Evolutionary conservation across 2,329 filamentous ascomycete genomes (phyloP), one percentile per base, ranked within the genome.

Genomic region (Venturia nashicola): DNA sequence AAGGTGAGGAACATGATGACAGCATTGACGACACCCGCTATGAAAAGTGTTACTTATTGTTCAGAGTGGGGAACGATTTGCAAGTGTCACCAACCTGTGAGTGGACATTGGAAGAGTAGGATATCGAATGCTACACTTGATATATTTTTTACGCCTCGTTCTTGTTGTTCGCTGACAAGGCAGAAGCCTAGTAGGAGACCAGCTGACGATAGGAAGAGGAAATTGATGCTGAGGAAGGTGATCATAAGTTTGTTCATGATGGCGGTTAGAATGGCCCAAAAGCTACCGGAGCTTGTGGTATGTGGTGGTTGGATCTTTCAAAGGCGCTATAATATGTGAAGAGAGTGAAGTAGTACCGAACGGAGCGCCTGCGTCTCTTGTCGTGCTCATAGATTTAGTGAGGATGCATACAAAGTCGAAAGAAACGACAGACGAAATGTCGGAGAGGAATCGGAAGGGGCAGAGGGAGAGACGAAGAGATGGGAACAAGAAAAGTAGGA

Each of bases 1-100:
- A 91, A 91, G 32, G 86, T 85, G 69, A 84, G 71, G 73, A 93
- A 85, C 72, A 91, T 83, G 70, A 92, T 78, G 70, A 86, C 79
- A 66, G 86, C 83, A 73, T 92, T 92, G 71, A 81, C 85, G 67
- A 92, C 84, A 65, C 86, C 87, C 62, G 86, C 88, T 83, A 67
- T 61, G 46, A 57, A 64, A 61, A 42, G 2, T 65, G 55, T 59
- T 43, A 60, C 7, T 42, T 40, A 27, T 51, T 61, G 27, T 40
- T 65, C 32, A 12, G 36, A 32, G 18, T 42, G 27, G 5, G 5
- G 5, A 12, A n/a, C 23, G 61, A n/a, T 16, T 14, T 48, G 23
- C 18, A 59, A 39, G 27, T 23, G 8, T 36, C n/a, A 42, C 63
- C 42, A 64, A 65, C 82, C 79, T 72, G 75, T 80, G 65, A 83